Evolutionary conservation across 768 basidiomycete genomes (phyloP), one percentile per base, ranked within the genome.

Genomic region (Termitomyces bulborhizus): DNA sequence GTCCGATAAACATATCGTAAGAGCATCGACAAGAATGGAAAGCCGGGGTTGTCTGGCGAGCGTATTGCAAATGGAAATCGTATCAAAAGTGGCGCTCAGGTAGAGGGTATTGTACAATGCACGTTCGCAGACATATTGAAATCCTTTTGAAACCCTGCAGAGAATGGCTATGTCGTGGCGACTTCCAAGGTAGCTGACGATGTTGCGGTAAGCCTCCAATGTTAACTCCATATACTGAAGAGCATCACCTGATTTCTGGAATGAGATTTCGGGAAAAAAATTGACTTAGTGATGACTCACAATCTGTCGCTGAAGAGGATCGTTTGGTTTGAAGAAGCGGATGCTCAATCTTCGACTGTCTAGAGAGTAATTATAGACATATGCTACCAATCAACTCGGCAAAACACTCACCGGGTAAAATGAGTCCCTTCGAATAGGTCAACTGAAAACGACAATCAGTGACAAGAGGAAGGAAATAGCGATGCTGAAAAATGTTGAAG

Each of bases 91-190:
- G 54, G 76, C 72, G 44, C 68, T 69, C 64, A 84, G 65, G 56
- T 75, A 73, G 15, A 87, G 68, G 1, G 80, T 82, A 58, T 78
- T 82, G 71, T 87, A 88, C 4, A 88, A 69, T 3, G 75, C 77
- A 45, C 71, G 76, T 63, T 86, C 83, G 16, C 82, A 81, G 48
- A 74, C 80, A 44, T 64, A 65, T 55, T 74, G 79, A 61, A 86
- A 85, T 13, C 67, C 66, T 62, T 73, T 80, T 56, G 77, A 84
- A 26, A 86, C 85, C 60, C 76, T 71, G 66, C 80, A 84, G 34
- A 88, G 76, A 16, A 72, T 61, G 56, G 76, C 78, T 53, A 88
- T 72, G 65, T 86, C 84, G 61, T 72, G 64, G 47, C 76, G 80
- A 60, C 67, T 79, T 53, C 67, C 73, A 58, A 82, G 73, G 68